Base-by-base conservation (phyloP, 345 rosid genomes). In the Bruguiera parviflora region DNA sequence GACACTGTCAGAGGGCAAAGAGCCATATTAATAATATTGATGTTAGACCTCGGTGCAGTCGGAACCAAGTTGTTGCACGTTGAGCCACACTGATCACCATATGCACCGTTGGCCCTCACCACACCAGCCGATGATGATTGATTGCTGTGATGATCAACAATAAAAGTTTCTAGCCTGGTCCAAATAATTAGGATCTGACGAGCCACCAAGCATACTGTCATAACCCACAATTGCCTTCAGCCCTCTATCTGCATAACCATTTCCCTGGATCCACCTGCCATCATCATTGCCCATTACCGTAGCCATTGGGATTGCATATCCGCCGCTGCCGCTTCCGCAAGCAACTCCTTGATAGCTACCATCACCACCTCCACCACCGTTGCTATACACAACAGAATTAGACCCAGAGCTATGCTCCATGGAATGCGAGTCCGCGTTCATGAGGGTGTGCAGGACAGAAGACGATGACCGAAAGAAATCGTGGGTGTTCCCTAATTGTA, bases 1-100 rank as follows among this genome's bases (percentile, higher is more conserved):
- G 88, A 87, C 37, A 87, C 86, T 0, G 88, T 73, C 73, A 89
- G 85, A 53, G 82, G 88, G 63, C 78, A 83, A 16, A 78, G 74
- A 20, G 81, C 79, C 80, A 82, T 68, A 31, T 46, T 83, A 56
- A 81, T 70, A 28, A 35, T 81, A 58, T 60, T 75, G 5, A 6
- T 6, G 37, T 7, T 1, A 6, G 89, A 63, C 64, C 88, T 84
- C 28, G 73, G 71, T 15, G 77, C 84, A 13, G 84, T 75, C 5
- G 84, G 84, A 46, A 79, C 82, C 85, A 85, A 84, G 18, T 33
- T 81, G 70, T 80, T 78, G 28, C 80, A 78, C 0, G 73, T n/a
- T 9, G 79, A 65, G 18, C 68, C 70, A 35, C 68, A 67, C 47
- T 69, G 78, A 68, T 68, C 78, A 47, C 28, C 37, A 3, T 77